Evolutionary conservation across 2,329 filamentous ascomycete genomes (phyloP).

Genomic region (Raffaelea arxii): DNA sequence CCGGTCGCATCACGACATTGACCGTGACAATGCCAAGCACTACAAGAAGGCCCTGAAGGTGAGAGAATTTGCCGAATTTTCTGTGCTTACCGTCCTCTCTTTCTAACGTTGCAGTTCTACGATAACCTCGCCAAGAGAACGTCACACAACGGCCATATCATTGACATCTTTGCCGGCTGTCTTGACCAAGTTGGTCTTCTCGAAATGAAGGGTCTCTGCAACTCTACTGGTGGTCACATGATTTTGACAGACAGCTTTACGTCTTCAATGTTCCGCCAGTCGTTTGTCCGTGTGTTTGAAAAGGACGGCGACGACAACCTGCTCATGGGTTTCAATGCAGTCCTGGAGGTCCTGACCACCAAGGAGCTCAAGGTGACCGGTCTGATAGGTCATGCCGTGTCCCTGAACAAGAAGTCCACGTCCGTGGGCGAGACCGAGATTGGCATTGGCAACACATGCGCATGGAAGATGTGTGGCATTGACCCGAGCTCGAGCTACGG

Average conservation of each 20-base stretch:
- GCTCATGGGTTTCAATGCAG: conserved; percentile 96
- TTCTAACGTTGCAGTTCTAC: conserved; percentile 67
- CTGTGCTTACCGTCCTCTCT: not conserved
- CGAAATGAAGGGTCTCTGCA: conserved; percentile 96
- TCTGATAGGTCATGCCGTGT: conserved; percentile 91
- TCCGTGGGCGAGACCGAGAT: conserved; percentile 97
- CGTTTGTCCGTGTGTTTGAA: conserved; percentile 93
- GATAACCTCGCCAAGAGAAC: conserved; percentile 88
- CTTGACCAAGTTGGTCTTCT: conserved; percentile 93
- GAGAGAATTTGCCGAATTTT: conserved; percentile 14
- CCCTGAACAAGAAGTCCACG: conserved; percentile 94
- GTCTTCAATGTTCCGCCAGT: conserved; percentile 98
- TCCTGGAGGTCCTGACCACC: conserved; percentile 88
- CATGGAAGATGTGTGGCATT: conserved; percentile 99
- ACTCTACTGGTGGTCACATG: conserved; percentile 96
- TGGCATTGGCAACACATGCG: conserved; percentile 95
- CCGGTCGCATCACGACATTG: conserved; percentile 96
- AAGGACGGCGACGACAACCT: conserved; percentile 93
- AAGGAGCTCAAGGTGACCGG: conserved; percentile 98
- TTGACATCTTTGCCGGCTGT: conserved; percentile 96
- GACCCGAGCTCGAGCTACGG: conserved; percentile 90
- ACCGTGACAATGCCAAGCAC: conserved; percentile 97
- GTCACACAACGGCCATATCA: conserved; percentile 92
- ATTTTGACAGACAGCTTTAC: conserved; percentile 97
- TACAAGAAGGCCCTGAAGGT: conserved; percentile 98